A percentile compares a stretch with the other conserved stretches of the same genome.
Conservation (phyloP, 352 stramenopile genomes). For the Pythium periplocum region DNA sequence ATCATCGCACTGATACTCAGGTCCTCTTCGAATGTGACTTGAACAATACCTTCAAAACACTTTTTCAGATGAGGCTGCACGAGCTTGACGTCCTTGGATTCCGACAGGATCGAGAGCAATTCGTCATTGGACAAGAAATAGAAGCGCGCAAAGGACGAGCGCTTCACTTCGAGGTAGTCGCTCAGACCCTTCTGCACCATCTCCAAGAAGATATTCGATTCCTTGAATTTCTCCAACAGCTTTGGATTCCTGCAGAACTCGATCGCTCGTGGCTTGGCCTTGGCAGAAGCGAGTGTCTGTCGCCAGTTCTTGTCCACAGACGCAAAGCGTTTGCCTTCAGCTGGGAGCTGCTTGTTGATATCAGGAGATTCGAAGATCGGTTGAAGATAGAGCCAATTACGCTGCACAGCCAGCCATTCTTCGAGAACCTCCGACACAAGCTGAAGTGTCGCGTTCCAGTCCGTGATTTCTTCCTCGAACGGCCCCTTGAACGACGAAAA, state of each 20-base stretch:
- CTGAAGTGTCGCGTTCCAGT: slow-evolving; percentile 90
- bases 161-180: slow-evolving; percentile 91
- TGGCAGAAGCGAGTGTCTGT: slow-evolving; percentile 82
- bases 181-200: slow-evolving; percentile 89
- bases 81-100: slow-evolving; percentile 91
- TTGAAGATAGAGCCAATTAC: slow-evolving; percentile 94
- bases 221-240: slow-evolving; percentile 90
- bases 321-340: slow-evolving; percentile 92
- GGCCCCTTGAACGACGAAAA: slow-evolving; percentile 95
- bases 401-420: slow-evolving; percentile 93
- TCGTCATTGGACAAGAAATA: slow-evolving; percentile 95
- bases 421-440: slow-evolving; percentile 92
- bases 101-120: slow-evolving; percentile 89
- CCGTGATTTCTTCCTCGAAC: slow-evolving; percentile 91
- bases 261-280: slow-evolving; percentile 85
- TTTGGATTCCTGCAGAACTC: slow-evolving; percentile 92
- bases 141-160: slow-evolving; percentile 88
- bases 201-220: slow-evolving; percentile 94
- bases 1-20: slow-evolving; percentile 91
- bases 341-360: slow-evolving; percentile 95
- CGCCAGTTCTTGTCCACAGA: slow-evolving; percentile 96
- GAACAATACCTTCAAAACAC: slow-evolving; percentile 92
- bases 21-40: slow-evolving; percentile 85
- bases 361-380: slow-evolving; percentile 95
- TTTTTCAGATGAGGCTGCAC: slow-evolving; percentile 94